A percentile compares a stretch with the other conserved stretches of the same genome.
Evolutionary conservation across 2,329 filamentous ascomycete genomes (phyloP).

Genomic region (Pyrenochaeta sp.): DNA sequence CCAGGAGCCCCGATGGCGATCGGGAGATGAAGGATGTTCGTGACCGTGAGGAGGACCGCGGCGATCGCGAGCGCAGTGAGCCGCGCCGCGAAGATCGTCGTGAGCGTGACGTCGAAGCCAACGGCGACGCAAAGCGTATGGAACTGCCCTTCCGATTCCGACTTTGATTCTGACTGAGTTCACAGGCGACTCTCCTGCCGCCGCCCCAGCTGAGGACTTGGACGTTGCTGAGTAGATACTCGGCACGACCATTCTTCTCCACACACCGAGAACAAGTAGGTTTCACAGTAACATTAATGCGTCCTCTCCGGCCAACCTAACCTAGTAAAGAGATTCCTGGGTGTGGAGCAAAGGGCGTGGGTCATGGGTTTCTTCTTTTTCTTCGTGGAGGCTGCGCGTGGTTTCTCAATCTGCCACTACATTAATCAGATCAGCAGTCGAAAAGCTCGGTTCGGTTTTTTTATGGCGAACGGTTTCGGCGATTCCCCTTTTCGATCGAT

Average conservation of each 20-base stretch:
- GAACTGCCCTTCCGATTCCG: slow-evolving; percentile 19
- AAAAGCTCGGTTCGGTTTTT: slow-evolving; percentile 39
- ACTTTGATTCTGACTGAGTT: slow-evolving; percentile 37
- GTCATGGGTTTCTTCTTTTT: slow-evolving; percentile 32
- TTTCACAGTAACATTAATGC: too few species aligned
- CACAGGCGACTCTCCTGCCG: slow-evolving; percentile 77
- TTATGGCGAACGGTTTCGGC: slow-evolving; percentile 46
- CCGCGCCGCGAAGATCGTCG: slow-evolving; percentile 60
- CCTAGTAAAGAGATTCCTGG: too few species aligned
- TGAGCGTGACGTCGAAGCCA: slow-evolving; percentile 65
- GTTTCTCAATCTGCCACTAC: slow-evolving; percentile 32
- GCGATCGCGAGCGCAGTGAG: slow-evolving; percentile 56
- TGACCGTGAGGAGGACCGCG: slow-evolving; percentile 69
- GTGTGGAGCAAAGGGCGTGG: too few species aligned
- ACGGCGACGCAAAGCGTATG: slow-evolving; percentile 90
- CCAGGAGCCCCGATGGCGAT: slow-evolving; percentile 67
- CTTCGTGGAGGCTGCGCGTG: slow-evolving; percentile 33
- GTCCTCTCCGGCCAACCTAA: too few species aligned
- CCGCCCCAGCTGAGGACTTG: slow-evolving; percentile 84
- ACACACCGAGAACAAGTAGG: too few species aligned
- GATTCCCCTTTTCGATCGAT: slow-evolving; percentile 43
- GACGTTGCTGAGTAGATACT: slow-evolving; percentile 80
- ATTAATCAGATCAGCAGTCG: slow-evolving; percentile 48
- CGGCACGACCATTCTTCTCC: slow-evolving; percentile 20
- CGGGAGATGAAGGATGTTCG: slow-evolving; percentile 57